phyloP scores from a whole-genome alignment of 2,329 filamentous ascomycete species.

The Fusarium denticulatum region DNA sequence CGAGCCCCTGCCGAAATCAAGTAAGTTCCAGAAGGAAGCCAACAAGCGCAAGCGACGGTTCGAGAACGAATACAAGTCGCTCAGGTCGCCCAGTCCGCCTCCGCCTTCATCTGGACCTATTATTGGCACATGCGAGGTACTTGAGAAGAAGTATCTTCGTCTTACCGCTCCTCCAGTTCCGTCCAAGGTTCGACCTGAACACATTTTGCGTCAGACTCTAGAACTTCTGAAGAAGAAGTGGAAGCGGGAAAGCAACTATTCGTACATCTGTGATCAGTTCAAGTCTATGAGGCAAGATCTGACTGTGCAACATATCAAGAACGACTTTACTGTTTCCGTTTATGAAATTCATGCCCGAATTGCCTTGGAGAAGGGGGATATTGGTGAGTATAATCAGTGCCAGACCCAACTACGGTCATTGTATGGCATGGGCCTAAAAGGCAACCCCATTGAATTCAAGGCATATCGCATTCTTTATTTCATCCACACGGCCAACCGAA shows the following conservation, averaged over 20 bases:
- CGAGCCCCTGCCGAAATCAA: slow-evolving; percentile 64
- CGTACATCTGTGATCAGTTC: slow-evolving; percentile 98
- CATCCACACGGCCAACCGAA: slow-evolving; percentile 98
- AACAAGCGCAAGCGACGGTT: slow-evolving; percentile 93
- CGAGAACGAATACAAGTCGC: slow-evolving; percentile 71
- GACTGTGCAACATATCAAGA: slow-evolving; percentile 96
- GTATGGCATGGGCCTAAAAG: slow-evolving; percentile 87
- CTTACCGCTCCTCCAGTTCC: slow-evolving; percentile 90
- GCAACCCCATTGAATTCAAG: slow-evolving; percentile 94
- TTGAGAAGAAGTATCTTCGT: slow-evolving; percentile 96
- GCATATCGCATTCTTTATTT: slow-evolving; percentile 99
- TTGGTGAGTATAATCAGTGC: slow-evolving; percentile 99
- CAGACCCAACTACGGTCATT: slow-evolving; percentile 96
- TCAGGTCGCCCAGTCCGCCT: slow-evolving; percentile 66
- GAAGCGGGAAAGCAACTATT: slow-evolving; percentile 92
- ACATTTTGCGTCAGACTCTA: slow-evolving; percentile 82
- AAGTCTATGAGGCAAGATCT: slow-evolving; percentile 98
- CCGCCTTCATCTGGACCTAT: slow-evolving; percentile 74
- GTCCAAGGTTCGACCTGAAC: slow-evolving; percentile 86
- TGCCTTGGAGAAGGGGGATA: slow-evolving; percentile 95
- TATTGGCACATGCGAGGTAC: slow-evolving; percentile 81
- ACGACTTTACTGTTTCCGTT: slow-evolving; percentile 93
- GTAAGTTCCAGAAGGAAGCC: slow-evolving; percentile 93
- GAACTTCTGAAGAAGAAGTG: slow-evolving; percentile 94
- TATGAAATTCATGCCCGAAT: slow-evolving; percentile 99